phyloP scores from a whole-genome alignment of 2,329 filamentous ascomycete genomes.

The Emergomyces pasteurianus region DNA sequence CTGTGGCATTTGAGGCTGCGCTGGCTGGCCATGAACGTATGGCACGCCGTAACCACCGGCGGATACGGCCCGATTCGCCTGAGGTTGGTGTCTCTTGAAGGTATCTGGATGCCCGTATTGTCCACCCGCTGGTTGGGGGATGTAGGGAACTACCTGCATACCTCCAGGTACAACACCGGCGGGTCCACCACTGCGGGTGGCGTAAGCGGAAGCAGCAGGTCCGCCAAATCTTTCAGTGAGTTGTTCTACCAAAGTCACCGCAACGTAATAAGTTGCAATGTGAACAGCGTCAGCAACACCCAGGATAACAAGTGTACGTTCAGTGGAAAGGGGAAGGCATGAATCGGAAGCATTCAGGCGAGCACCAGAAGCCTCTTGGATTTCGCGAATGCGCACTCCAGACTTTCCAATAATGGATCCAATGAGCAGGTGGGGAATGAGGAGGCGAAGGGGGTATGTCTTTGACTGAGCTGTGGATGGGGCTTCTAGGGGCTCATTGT shows the following conservation, averaged over 20 bases:
- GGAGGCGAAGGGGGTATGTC: slow-evolving; percentile 88
- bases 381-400: slow-evolving; percentile 90
- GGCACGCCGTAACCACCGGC: slow-evolving; percentile 57
- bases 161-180: slow-evolving; percentile 89
- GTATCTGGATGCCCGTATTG: slow-evolving; percentile 87
- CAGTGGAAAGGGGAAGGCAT: slow-evolving; percentile 85
- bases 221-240: slow-evolving; percentile 93
- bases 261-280: slow-evolving; percentile 97
- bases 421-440: slow-evolving; percentile 94
- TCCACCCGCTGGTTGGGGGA: slow-evolving; percentile 81
- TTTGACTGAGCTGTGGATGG: slow-evolving; percentile 89
- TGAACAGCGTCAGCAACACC: slow-evolving; percentile 97
- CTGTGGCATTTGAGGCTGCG: slow-evolving; percentile 43
- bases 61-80: slow-evolving; percentile 58
- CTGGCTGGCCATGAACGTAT: slow-evolving; percentile 57
- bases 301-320: slow-evolving; percentile 94
- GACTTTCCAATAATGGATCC: slow-evolving; percentile 98
- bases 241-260: slow-evolving; percentile 94
- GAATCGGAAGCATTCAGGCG: slow-evolving; percentile 93
- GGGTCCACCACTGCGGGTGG: slow-evolving; percentile 83
- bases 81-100: slow-evolving; percentile 61
- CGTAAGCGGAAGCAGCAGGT: slow-evolving; percentile 93
- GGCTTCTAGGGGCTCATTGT: slow-evolving; percentile 85
- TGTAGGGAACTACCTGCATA: slow-evolving; percentile 98
- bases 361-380: slow-evolving; percentile 93